Conservation (phyloP, 106 monocot genomes). For the Vanilla planifolia region DNA sequence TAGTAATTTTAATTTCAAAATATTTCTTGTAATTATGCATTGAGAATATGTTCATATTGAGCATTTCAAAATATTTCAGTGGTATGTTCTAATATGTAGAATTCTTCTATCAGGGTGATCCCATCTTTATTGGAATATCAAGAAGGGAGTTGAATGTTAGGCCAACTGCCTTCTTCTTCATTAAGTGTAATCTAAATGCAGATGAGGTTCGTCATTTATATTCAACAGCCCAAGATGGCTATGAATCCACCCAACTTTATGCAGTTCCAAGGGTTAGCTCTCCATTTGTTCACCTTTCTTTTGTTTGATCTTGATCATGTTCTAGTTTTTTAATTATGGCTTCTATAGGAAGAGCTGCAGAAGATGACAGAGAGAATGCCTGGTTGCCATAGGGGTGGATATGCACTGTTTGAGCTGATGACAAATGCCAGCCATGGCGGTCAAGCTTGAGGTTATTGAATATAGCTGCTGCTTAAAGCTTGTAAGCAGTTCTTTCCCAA, state of each 20-base stretch:
- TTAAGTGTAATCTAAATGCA: slow-evolving; percentile 51
- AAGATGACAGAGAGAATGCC: slow-evolving; percentile 62
- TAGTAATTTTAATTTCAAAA: too few relatives aligned
- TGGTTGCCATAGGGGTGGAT: slow-evolving; percentile 85
- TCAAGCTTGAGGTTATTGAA: too few relatives aligned
- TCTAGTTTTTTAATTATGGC: not conserved
- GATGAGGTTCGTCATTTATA: slow-evolving; percentile 59
- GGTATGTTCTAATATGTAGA: slow-evolving; percentile 3
- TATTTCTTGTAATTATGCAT: not conserved
- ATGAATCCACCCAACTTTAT: slow-evolving; percentile 78
- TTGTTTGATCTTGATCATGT: not conserved
- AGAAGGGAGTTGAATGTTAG: slow-evolving; percentile 69
- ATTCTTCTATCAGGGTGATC: slow-evolving; percentile 46
- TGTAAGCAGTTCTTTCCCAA: too few relatives aligned
- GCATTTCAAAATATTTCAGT: not conserved
- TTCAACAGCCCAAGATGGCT: slow-evolving; percentile 81
- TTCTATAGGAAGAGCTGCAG: slow-evolving; percentile 50
- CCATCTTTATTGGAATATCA: slow-evolving; percentile 86
- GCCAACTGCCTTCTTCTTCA: slow-evolving; percentile 89
- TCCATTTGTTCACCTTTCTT: not conserved
- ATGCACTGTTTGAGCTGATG: slow-evolving; percentile 72
- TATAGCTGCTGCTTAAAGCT: too few relatives aligned
- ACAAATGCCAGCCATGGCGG: slow-evolving; percentile 7
- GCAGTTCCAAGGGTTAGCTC: slow-evolving; percentile 49
- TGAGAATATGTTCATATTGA: too few relatives aligned